phyloP scores from a whole-genome alignment of 805 yeast genomes.

The Yamadazyma ubonensis region DNA sequence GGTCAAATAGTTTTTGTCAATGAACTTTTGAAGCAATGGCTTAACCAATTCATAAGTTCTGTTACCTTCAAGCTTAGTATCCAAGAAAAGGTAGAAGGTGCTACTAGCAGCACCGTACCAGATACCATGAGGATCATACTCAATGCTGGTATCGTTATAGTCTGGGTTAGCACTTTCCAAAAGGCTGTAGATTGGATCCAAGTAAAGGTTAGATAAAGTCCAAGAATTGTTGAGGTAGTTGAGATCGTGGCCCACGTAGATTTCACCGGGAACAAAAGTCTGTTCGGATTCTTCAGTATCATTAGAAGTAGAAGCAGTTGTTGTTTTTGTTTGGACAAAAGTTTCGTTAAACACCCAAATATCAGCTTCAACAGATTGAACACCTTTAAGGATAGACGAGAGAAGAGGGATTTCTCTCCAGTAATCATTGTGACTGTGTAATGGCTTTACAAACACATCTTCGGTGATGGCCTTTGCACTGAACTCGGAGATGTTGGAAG shows the following conservation, averaged over 20 bases:
- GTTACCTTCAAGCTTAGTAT: conserved; percentile 55
- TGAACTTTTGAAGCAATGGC: conserved; percentile 46
- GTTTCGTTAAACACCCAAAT: conserved; percentile 50
- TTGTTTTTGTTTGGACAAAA: conserved; percentile 27
- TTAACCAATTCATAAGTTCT: conserved; percentile 47
- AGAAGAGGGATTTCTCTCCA: conserved; percentile 59
- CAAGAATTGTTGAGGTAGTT: conserved; percentile 43
- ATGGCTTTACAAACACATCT: conserved; percentile 40
- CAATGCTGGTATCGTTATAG: conserved; percentile 16
- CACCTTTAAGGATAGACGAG: conserved; percentile 58
- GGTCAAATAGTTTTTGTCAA: conserved; percentile 52
- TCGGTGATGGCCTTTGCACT: conserved; percentile 29
- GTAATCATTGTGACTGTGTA: conserved; percentile 73
- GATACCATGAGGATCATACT: conserved; percentile 24
- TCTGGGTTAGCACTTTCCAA: conserved; percentile 48
- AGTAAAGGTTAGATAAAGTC: conserved; percentile 51
- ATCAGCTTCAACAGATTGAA: conserved; percentile 63
- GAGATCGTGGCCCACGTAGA: conserved; percentile 64
- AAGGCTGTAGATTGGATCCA: conserved; percentile 49
- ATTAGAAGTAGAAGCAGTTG: conserved; percentile 21
- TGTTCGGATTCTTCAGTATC: conserved; percentile 14
- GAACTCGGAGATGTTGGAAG: conserved; percentile 1
- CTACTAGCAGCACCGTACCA: conserved; percentile 44
- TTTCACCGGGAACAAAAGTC: conserved; percentile 21
- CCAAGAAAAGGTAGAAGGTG: conserved; percentile 66